Percentiles rank a stretch among this genome's conserved stretches.
Evolutionary conservation across 2,329 filamentous ascomycete species (phyloP).

Genomic region (Cercospora sp.): DNA sequence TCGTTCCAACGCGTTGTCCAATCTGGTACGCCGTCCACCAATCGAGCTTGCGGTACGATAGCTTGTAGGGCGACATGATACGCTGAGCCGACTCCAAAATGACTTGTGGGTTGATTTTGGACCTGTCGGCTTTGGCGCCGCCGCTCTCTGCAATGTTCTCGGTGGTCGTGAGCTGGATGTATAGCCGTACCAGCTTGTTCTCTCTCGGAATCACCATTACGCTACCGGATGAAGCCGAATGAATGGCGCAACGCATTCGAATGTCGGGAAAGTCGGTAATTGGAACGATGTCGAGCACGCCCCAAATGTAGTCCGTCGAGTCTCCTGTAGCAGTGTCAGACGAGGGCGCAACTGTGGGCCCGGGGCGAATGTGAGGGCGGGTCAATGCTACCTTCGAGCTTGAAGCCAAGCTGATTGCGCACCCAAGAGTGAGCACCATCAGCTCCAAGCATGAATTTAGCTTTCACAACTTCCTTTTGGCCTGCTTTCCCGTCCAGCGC

Average conservation of each 20-base stretch:
- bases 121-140: slow-evolving; percentile 54
- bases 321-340: slow-evolving; percentile 18
- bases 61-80: slow-evolving; percentile 64
- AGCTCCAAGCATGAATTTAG: slow-evolving; percentile 69
- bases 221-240: slow-evolving; percentile 62
- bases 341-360: no score
- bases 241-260: slow-evolving; percentile 76
- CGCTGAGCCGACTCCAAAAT: slow-evolving; percentile 52
- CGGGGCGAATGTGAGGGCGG: not conserved
- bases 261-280: slow-evolving; percentile 52
- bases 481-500: slow-evolving; percentile 16
- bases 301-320: slow-evolving; percentile 35
- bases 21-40: slow-evolving; percentile 74
- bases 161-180: slow-evolving; percentile 34
- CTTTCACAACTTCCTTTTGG: slow-evolving; percentile 46
- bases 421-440: slow-evolving; percentile 73
- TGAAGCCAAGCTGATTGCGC: slow-evolving; percentile 48
- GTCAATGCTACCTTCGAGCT: slow-evolving; percentile 22
- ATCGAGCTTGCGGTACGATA: slow-evolving; percentile 52
- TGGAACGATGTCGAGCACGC: slow-evolving; percentile 35
- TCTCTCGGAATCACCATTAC: slow-evolving; percentile 78
- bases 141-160: slow-evolving; percentile 48
- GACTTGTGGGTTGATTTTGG: slow-evolving; percentile 6
- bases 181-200: slow-evolving; percentile 29
- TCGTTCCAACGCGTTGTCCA: slow-evolving; percentile 61